phyloP scores from a whole-genome alignment of 495 filamentous ascomycete genomes.

The Lepidopterella palustris region DNA sequence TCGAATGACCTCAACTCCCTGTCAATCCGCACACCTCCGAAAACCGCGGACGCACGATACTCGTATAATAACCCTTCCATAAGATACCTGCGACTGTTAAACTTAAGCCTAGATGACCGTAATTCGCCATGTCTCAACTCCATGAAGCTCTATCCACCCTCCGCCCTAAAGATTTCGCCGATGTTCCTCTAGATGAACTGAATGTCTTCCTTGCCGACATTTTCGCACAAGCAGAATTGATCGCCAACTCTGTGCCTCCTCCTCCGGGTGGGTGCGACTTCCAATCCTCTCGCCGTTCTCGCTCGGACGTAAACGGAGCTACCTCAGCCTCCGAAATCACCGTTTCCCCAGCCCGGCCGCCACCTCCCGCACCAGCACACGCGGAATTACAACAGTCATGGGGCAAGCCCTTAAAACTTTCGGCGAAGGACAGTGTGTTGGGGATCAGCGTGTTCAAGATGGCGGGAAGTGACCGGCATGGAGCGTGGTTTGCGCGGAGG shows the following conservation, averaged over 20 bases:
- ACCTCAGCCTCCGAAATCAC: conserved; percentile 44
- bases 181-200: conserved; percentile 50
- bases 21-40: neutral
- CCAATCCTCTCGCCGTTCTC: conserved; percentile 34
- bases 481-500: conserved; percentile 81
- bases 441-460: conserved; percentile 76
- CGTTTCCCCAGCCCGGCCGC: conserved; percentile 47
- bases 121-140: conserved; percentile 38
- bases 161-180: conserved; percentile 60
- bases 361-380: conserved; percentile 43
- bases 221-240: conserved; percentile 58
- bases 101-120: neutral
- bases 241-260: conserved; percentile 73
- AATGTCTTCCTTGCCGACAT: conserved; percentile 51
- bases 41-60: neutral
- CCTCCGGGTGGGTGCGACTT: conserved; percentile 36
- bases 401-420: conserved; percentile 74
- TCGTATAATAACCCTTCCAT: neutral
- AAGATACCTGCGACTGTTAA: neutral
- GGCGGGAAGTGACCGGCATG: conserved; percentile 68
- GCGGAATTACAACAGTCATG: conserved; percentile 66
- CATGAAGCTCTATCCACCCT: conserved; percentile 71
- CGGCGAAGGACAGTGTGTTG: conserved; percentile 64
- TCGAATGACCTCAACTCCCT: neutral
- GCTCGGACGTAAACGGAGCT: conserved; percentile 38